Base-by-base conservation (phyloP, 805 yeast species). In the Metschnikowia borealis region DNA sequence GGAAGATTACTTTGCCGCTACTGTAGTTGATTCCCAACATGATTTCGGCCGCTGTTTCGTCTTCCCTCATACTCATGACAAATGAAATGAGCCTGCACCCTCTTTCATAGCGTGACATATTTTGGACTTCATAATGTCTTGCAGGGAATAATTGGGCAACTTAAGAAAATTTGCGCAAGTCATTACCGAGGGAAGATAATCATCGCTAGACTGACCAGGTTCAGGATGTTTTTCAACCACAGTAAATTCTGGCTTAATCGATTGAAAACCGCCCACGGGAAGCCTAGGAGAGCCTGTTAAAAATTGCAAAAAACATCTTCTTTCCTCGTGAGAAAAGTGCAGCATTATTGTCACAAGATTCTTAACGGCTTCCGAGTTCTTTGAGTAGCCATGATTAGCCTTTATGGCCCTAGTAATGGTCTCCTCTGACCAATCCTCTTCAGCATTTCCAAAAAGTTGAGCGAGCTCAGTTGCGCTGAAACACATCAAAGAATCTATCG, bases 161-260 rank as follows among this genome's bases (percentile, higher is more conserved):
- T 92, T 92, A 57, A 92, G 74, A 63, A 92, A 94, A 64, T 92
- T 92, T 3, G 96, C 97, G 73, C 99, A 92, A 0, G 99, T 92
- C 99, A 92, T 92, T 2, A 94, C 99, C 68, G 96, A 89, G 1
- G 99, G 98, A 50, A 94, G 73, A 62, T 85, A 90, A 53, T 84
- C 89, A 66, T 92, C 96, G 5, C 87, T 78, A 11, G 70, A 67
- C 23, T 80, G 63, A 0, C 83, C 85, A 43, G 79, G 83, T 47
- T 92, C 98, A n/a, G 85, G 78, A 51, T 79, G 83, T 62, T 89
- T 90, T 53, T 89, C 70, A 1, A 94, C 98, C 34, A 94, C 90
- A 0, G 98, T 92, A 43, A 92, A 77, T 47, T 79, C 85, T 0
- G 99, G 99, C 41, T 79, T 77, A 49, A 92, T 71, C 0, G 87